These are phyloP conservation scores for Zanthoxylum bungeanum DNA, from an alignment of 345 rosid genomes.

Conservation along the genomic window DNA sequence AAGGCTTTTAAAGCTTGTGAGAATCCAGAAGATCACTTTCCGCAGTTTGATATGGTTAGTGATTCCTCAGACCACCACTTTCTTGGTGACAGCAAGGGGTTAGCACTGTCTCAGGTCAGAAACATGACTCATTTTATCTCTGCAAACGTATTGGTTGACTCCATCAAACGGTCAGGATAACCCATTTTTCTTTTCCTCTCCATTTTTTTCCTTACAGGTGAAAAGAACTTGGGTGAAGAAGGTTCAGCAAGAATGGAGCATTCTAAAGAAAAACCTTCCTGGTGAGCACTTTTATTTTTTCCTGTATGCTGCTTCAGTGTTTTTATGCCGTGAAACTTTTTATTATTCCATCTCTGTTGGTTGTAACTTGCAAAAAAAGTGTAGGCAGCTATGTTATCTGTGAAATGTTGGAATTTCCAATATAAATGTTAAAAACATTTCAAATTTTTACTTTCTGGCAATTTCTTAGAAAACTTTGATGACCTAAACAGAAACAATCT, in stretches of 20 bases:
- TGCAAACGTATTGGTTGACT: background rate
- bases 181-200: background rate
- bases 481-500: constrained; percentile 62
- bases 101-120: constrained; percentile 61
- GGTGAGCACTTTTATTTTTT: constrained; percentile 43
- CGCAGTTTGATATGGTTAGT: constrained; percentile 69
- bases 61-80: constrained; percentile 87
- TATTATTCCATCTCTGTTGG: background rate
- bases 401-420: background rate
- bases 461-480: background rate
- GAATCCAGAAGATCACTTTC: constrained; percentile 30
- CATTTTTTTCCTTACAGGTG: constrained; percentile 37
- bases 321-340: background rate
- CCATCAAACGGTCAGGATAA: constrained; percentile 6
- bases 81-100: constrained; percentile 41
- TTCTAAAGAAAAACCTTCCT: constrained; percentile 69
- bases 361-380: background rate
- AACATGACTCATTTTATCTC: constrained; percentile 15
- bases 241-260: constrained; percentile 92
- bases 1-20: constrained; percentile 16
- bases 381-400: background rate
- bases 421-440: background rate
- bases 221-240: constrained; percentile 75
- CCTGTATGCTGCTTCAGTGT: background rate
- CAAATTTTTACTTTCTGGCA: background rate